These are phyloP conservation scores for Aspergillus pseudoviridinutans DNA, from an alignment of 2,329 filamentous ascomycete species.

Conservation along the genomic window DNA sequence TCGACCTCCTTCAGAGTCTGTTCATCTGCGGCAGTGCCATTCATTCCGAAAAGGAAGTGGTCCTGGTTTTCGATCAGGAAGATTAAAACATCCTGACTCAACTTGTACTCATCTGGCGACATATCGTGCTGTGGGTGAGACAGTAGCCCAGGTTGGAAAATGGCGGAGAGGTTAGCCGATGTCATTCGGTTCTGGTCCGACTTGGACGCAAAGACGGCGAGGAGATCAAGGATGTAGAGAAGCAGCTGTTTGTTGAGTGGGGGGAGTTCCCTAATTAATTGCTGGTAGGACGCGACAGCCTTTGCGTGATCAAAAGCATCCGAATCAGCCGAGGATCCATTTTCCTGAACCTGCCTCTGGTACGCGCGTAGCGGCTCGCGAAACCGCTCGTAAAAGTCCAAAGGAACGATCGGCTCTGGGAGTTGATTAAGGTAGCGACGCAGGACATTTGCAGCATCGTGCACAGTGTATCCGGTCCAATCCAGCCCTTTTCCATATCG, in stretches of 20 bases:
- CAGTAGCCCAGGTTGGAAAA: conserved; percentile 94
- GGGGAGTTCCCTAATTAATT: conserved; percentile 86
- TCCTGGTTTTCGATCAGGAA: conserved; percentile 99
- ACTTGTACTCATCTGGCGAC: conserved; percentile 86
- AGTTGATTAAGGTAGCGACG: conserved; percentile 93
- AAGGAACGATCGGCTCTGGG: conserved; percentile 91
- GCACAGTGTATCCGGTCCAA: conserved; percentile 96
- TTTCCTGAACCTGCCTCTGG: conserved; percentile 66
- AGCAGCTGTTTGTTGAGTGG: conserved; percentile 90
- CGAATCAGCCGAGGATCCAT: conserved; percentile 64
- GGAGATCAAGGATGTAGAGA: conserved; percentile 89
- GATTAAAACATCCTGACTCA: conserved; percentile 95
- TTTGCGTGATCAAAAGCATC: conserved; percentile 69
- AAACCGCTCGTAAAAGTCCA: conserved; percentile 89
- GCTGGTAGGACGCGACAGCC: conserved; percentile 80
- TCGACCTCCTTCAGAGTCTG: conserved; percentile 65
- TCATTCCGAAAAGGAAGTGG: conserved; percentile 97
- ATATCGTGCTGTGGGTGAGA: conserved; percentile 94
- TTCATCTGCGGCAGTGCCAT: conserved; percentile 95
- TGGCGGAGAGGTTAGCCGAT: conserved; percentile 87
- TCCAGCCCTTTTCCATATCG: conserved; percentile 94
- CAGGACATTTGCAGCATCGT: conserved; percentile 95
- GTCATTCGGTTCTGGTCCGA: conserved; percentile 97
- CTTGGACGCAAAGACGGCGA: conserved; percentile 96
- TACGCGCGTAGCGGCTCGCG: conserved; percentile 72